A percentile compares a stretch with the other conserved stretches of the same genome.
Conservation (phyloP, 192 early-diverging fungal species). For the Podila epigama region DNA sequence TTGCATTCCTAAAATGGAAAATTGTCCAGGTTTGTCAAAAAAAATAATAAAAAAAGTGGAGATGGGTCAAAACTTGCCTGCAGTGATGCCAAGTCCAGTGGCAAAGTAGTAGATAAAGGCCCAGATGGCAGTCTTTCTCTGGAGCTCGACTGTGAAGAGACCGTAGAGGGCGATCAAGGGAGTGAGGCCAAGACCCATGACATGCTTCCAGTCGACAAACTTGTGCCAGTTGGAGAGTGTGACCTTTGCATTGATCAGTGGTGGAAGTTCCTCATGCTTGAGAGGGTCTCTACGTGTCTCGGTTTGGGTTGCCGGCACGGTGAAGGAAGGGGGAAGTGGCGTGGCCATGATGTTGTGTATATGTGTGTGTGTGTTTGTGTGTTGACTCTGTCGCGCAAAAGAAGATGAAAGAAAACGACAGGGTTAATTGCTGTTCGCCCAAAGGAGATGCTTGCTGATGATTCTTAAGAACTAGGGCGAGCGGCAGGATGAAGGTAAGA, state of each 20-base stretch:
- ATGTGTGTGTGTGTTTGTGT: background rate
- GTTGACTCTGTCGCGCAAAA: too few species aligned
- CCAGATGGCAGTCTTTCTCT: slow-evolving; percentile 75
- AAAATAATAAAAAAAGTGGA: background rate
- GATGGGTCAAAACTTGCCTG: slow-evolving; percentile 58
- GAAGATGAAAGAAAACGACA: too few species aligned
- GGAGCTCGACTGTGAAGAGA: slow-evolving; percentile 71
- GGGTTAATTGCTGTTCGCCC: too few species aligned
- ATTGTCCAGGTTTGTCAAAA: background rate
- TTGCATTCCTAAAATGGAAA: too few species aligned
- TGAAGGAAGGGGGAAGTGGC: slow-evolving; percentile 45
- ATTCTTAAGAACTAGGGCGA: background rate
- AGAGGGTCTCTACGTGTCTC: slow-evolving; percentile 42
- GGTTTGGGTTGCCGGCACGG: slow-evolving; percentile 35
- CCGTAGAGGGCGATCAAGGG: slow-evolving; percentile 87
- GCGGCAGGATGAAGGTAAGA: background rate
- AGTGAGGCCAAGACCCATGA: slow-evolving; percentile 66
- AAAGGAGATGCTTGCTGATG: too few species aligned
- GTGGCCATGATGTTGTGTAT: slow-evolving; percentile 27
- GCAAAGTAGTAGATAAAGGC: slow-evolving; percentile 74
- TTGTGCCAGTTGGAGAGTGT: slow-evolving; percentile 63
- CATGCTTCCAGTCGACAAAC: slow-evolving; percentile 75
- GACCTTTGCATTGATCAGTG: slow-evolving; percentile 50
- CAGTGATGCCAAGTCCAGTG: slow-evolving; percentile 90
- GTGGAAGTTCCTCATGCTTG: slow-evolving; percentile 29